Base-by-base conservation (phyloP, 805 yeast genomes). In the Yarrowia sp. region DNA sequence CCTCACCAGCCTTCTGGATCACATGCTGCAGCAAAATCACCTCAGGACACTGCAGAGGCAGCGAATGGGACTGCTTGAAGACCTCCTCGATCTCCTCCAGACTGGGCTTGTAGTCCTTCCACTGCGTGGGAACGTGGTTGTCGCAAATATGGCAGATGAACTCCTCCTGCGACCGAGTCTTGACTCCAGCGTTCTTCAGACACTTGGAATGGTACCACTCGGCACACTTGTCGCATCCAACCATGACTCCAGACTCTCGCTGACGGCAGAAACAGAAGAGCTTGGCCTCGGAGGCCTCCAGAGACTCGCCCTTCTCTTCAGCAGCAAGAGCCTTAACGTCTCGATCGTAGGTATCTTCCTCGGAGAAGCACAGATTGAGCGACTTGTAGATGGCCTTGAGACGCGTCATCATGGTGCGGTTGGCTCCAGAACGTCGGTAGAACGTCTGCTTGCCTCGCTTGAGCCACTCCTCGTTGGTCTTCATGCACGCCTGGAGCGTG, bases 161-260 rank as follows among this genome's bases (percentile, higher is more conserved):
- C 10, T 71, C 72, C n/a, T 72, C 76, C 33, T 74, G 71, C 3
- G 73, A 74, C 55, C 65, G 64, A n/a, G 65, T n/a, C 33, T 67
- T 63, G 21, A 65, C 65, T 21, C 70, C 64, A 0, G 69, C 64
- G n/a, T 68, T 60, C 58, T 67, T 66, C 39, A 91, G 91, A 77
- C 97, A 91, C 72, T 79, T 87, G 1, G 94, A 96, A 70, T 91
- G 97, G 70, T 90, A 96, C 97, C 97, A 91, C 9, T 86, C 96
- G 12, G 88, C 84, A 73, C 97, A 91, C 63, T 80, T 78, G 67
- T 90, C 97, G 77, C 97, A 91, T 72, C 90, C 96, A 53, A 92
- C 85, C 29, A 96, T 90, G 69, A 87, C 84, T 0, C 97, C 96
- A 68, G 88, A 94, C 73, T 90, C 97, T 60, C 88, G 70, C 25